These are phyloP conservation scores for Guadua angustifolia DNA, from an alignment of 176 grass and related monocot species.

Conservation along the genomic window DNA sequence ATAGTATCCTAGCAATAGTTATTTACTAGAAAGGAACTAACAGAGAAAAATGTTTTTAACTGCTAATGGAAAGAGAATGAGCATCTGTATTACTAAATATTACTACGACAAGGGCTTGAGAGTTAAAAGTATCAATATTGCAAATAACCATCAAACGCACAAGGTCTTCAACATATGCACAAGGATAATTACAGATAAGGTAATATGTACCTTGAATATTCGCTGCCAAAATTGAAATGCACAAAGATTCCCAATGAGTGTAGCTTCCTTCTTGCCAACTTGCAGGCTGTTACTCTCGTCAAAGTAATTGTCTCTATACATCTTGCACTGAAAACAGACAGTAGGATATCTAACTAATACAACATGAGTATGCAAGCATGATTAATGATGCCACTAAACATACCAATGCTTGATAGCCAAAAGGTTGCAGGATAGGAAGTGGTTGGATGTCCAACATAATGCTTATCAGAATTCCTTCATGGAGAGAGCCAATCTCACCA, in stretches of 20 bases:
- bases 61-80: conserved; percentile 19
- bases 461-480: conserved; percentile 78
- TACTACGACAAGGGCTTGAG: background rate
- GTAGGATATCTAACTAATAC: conserved; percentile 28
- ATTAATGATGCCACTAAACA: conserved; percentile 17
- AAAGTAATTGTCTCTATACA: conserved; percentile 69
- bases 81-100: conserved; percentile 17
- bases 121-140: conserved; percentile 8
- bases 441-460: conserved; percentile 90
- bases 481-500: conserved; percentile 64
- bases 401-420: conserved; percentile 85
- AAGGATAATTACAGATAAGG: conserved; percentile 32
- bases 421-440: conserved; percentile 77
- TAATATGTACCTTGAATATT: conserved; percentile 76
- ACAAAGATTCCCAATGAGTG: conserved; percentile 78
- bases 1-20: background rate
- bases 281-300: conserved; percentile 45
- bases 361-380: conserved; percentile 23
- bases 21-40: conserved; percentile 18
- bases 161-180: conserved; percentile 1
- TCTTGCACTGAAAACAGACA: conserved; percentile 64
- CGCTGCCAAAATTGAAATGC: conserved; percentile 94
- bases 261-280: conserved; percentile 79
- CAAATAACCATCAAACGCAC: conserved; percentile 23
- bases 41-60: background rate